These are phyloP conservation scores for Sporisorium graminicola DNA, from an alignment of 1,284 basidiomycete species.

Conservation along the genomic window DNA sequence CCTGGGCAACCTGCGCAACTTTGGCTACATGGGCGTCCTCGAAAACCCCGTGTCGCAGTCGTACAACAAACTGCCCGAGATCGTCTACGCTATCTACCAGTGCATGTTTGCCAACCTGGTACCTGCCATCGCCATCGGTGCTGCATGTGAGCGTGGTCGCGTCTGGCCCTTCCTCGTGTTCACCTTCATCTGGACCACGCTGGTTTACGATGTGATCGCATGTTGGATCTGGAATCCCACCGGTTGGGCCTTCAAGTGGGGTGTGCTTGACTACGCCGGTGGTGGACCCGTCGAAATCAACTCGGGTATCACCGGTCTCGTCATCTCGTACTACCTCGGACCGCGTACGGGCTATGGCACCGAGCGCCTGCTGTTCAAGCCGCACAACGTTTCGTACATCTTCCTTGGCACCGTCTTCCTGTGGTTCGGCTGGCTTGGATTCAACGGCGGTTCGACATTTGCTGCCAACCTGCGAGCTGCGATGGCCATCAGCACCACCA, in stretches of 20 bases:
- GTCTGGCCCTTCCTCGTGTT: conserved; percentile 89
- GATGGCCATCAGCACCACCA: conserved; percentile 88
- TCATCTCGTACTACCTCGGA: conserved; percentile 92
- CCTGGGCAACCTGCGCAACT: conserved; percentile 80
- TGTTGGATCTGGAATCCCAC: conserved; percentile 87
- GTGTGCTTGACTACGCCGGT: conserved; percentile 91
- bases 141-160: conserved; percentile 86
- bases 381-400: conserved; percentile 91
- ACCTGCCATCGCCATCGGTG: conserved; percentile 74
- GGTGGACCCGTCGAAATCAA: conserved; percentile 94
- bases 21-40: conserved; percentile 78
- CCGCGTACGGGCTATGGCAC: conserved; percentile 88
- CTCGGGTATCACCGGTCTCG: conserved; percentile 86
- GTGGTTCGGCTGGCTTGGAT: conserved; percentile 97
- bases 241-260: conserved; percentile 91
- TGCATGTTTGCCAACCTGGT: conserved; percentile 72
- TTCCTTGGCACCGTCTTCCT: conserved; percentile 87
- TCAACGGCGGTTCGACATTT: conserved; percentile 88
- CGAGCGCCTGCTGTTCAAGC: conserved; percentile 87
- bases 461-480: conserved; percentile 90
- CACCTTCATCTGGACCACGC: conserved; percentile 85
- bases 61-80: conserved; percentile 73
- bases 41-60: conserved; percentile 80
- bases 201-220: conserved; percentile 73
- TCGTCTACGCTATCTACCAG: conserved; percentile 72